These are phyloP conservation scores for Anisodus acutangulus DNA, from an alignment of 257 asterid species.

Conservation along the genomic window DNA sequence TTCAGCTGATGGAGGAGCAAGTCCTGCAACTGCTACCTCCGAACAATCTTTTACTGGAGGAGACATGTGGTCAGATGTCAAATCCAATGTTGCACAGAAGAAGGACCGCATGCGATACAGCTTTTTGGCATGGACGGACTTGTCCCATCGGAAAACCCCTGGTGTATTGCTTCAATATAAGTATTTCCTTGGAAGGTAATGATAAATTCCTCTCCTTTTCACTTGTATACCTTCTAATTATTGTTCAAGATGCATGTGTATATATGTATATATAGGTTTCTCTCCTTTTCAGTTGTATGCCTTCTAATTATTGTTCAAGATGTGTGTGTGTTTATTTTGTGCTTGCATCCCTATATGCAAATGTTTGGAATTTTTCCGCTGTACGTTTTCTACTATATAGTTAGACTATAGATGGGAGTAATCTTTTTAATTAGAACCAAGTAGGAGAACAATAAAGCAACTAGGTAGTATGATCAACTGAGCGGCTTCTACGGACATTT, in stretches of 20 bases:
- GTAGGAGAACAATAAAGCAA: not conserved
- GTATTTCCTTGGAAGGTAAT: slow-evolving; percentile 88
- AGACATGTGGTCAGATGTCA: slow-evolving; percentile 83
- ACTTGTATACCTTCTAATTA: not conserved
- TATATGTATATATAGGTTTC: not conserved
- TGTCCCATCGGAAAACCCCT: slow-evolving; percentile 71
- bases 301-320: slow-evolving; percentile 20
- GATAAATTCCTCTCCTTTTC: not conserved
- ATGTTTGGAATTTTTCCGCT: not conserved
- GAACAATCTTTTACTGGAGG: slow-evolving; percentile 64
- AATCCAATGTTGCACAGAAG: slow-evolving; percentile 63
- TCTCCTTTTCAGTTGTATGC: slow-evolving; percentile 10
- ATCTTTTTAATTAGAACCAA: not conserved
- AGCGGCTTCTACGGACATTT: not conserved
- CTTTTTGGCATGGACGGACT: slow-evolving; percentile 58
- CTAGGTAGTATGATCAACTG: not conserved
- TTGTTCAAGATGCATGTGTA: not conserved
- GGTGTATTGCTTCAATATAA: slow-evolving; percentile 59
- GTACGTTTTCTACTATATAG: not conserved
- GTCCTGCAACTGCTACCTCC: slow-evolving; percentile 37
- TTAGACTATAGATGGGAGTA: not conserved
- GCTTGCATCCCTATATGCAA: not conserved
- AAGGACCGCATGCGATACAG: slow-evolving; percentile 63
- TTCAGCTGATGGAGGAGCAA: slow-evolving; percentile 65
- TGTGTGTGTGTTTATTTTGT: not conserved